A percentile compares a stretch with the other conserved stretches of the same genome.
Conservation (phyloP, 2,329 filamentous ascomycete genomes). For the Colletotrichum neosansevieriae region DNA sequence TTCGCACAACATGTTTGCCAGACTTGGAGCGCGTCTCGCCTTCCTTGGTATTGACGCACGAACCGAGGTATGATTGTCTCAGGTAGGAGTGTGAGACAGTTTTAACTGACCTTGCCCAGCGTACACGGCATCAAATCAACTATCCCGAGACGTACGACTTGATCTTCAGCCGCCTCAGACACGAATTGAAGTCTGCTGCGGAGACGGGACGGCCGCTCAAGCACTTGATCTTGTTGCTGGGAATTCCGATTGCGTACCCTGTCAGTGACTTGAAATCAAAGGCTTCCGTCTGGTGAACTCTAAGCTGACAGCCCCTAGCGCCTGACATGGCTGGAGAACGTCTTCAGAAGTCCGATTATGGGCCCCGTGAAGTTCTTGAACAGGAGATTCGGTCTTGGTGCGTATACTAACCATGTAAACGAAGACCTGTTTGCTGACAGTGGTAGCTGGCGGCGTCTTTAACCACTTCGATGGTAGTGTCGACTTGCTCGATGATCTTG, state of each 20-base stretch:
- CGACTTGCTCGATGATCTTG: constrained; percentile 90
- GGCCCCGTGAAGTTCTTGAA: constrained; percentile 91
- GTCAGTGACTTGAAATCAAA: constrained; percentile 55
- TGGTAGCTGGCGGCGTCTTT: constrained; percentile 80
- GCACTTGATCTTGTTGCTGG: constrained; percentile 88
- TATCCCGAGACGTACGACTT: constrained; percentile 91
- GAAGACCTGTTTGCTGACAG: constrained; percentile 34
- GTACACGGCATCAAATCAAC: constrained; percentile 93
- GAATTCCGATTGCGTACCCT: constrained; percentile 88
- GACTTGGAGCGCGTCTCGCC: constrained; percentile 83
- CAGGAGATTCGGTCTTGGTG: constrained; percentile 84
- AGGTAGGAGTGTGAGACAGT: neutral
- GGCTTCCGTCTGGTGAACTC: constrained; percentile 13
- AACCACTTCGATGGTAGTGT: constrained; percentile 95
- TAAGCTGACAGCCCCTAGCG: constrained; percentile 61
- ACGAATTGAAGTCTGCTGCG: constrained; percentile 78
- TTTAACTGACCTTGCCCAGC: constrained; percentile 53
- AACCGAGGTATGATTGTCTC: constrained; percentile 72
- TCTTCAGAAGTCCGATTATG: constrained; percentile 87
- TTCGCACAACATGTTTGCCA: constrained; percentile 88
- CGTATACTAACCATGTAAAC: constrained; percentile 39
- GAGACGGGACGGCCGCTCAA: constrained; percentile 81
- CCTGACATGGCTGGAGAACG: constrained; percentile 96
- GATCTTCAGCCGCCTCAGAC: constrained; percentile 81
- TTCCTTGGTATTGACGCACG: constrained; percentile 92